phyloP scores from a whole-genome alignment of 2,329 filamentous ascomycete genomes.

The Orbilia quercus region DNA sequence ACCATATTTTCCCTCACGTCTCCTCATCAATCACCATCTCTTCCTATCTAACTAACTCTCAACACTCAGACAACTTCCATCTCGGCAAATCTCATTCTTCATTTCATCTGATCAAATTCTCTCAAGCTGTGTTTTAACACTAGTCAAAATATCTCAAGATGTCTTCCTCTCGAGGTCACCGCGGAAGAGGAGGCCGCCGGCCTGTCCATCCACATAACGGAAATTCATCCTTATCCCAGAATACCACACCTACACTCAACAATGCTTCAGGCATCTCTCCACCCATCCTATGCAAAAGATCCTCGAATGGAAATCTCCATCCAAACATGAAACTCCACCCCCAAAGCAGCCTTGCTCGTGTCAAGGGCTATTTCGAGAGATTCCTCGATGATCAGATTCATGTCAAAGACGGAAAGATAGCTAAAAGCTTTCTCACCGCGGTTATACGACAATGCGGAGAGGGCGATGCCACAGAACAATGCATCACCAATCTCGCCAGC shows the following conservation, averaged over 20 bases:
- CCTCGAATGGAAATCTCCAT: conserved; percentile 9
- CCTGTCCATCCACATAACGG: background rate
- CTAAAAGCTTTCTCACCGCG: conserved; percentile 18
- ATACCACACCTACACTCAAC: background rate
- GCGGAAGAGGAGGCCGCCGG: background rate
- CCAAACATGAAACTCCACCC: conserved; percentile 1
- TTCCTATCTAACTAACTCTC: too few relatives aligned
- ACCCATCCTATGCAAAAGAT: too few relatives aligned
- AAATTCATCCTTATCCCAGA: background rate
- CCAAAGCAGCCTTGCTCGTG: conserved; percentile 2
- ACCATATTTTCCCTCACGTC: too few relatives aligned
- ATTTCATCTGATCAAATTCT: background rate
- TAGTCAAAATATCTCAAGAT: background rate
- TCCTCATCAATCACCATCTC: too few relatives aligned
- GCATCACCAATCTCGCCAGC: conserved; percentile 2
- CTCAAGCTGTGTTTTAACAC: background rate
- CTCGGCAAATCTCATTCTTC: background rate
- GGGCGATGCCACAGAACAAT: conserved; percentile 6
- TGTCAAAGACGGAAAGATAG: conserved; percentile 1
- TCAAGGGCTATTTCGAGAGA: conserved; percentile 9
- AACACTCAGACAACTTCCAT: too few relatives aligned
- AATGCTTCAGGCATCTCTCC: background rate
- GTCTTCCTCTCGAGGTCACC: background rate
- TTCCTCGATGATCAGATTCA: conserved; percentile 8
- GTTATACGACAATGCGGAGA: conserved; percentile 30